phyloP scores from a whole-genome alignment of 768 basidiomycete genomes.

The Pleurotus salmoneostramineus region DNA sequence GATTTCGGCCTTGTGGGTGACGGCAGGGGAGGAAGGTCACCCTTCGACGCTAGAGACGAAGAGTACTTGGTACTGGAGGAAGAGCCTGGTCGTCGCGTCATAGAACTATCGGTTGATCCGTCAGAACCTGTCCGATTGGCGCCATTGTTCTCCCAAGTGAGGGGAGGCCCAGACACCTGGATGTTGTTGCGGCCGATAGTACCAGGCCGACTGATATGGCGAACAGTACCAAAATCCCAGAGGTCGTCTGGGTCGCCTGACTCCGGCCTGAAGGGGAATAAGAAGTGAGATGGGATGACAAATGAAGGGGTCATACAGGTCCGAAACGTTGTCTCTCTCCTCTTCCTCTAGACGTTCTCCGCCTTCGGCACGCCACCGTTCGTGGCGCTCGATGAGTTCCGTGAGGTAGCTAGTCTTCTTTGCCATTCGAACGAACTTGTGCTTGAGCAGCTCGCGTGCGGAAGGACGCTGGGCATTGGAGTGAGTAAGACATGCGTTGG shows the following conservation, averaged over 20 bases:
- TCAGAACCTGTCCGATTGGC: constrained; percentile 36
- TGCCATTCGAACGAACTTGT: constrained; percentile 93
- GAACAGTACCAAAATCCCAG: constrained; percentile 98
- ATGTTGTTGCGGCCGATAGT: constrained; percentile 71
- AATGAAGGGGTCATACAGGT: constrained; percentile 46
- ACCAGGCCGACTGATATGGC: constrained; percentile 55
- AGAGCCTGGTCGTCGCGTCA: constrained; percentile 8
- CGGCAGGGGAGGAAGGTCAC: constrained; percentile 60
- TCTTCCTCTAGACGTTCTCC: constrained; percentile 75
- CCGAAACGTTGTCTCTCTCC: constrained; percentile 55
- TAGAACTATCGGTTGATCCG: constrained; percentile 19
- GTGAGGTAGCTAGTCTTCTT: constrained; percentile 94
- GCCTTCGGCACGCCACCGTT: constrained; percentile 90
- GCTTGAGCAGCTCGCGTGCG: constrained; percentile 92
- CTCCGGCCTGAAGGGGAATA: constrained; percentile 33
- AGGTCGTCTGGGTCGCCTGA: constrained; percentile 73
- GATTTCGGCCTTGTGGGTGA: constrained; percentile 34
- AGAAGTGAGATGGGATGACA: constrained; percentile 5
- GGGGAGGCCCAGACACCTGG: constrained; percentile 59
- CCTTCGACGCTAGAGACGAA: constrained; percentile 49
- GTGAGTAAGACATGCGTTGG: constrained; percentile 2
- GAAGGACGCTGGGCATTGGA: constrained; percentile 67
- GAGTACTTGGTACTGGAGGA: constrained; percentile 32
- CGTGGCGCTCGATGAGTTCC: constrained; percentile 92
- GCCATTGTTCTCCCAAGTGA: constrained; percentile 80